Conservation (phyloP, 2,329 filamentous ascomycete species). For the Lachnellula arida region DNA sequence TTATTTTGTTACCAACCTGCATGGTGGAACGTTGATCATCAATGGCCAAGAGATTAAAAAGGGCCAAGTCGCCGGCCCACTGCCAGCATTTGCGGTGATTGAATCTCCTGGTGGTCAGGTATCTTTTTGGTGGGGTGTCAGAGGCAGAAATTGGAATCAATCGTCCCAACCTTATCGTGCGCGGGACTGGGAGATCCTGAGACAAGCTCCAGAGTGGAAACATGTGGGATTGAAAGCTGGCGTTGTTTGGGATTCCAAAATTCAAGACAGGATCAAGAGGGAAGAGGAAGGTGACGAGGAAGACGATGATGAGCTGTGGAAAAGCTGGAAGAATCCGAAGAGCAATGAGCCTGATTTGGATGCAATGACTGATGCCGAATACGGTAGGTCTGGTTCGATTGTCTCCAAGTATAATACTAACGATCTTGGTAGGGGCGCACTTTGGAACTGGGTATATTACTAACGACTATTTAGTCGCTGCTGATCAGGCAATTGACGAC, state of each 20-base stretch:
- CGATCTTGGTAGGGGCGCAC: background rate
- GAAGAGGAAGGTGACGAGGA: conserved; percentile 15
- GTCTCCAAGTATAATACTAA: background rate
- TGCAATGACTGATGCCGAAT: background rate
- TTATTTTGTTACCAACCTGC: conserved; percentile 29
- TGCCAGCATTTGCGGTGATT: conserved; percentile 29
- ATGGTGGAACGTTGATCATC: conserved; percentile 21
- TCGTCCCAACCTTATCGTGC: background rate
- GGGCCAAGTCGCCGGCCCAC: conserved; percentile 27
- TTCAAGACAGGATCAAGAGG: conserved; percentile 20
- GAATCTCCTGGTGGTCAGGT: conserved; percentile 24
- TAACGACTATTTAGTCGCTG: background rate
- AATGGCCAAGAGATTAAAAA: conserved; percentile 26
- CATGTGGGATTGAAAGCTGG: conserved; percentile 15
- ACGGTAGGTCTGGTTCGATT: background rate
- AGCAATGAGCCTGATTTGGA: background rate
- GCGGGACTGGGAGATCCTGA: conserved; percentile 16
- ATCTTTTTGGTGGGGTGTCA: conserved; percentile 26
- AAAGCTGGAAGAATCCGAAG: conserved; percentile 10
- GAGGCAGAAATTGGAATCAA: conserved; percentile 16
- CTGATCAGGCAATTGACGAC: background rate
- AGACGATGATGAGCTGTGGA: conserved; percentile 19
- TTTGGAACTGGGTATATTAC: background rate
- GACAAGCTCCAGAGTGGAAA: conserved; percentile 10
- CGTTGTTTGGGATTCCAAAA: conserved; percentile 22